Evolutionary conservation across 192 early-diverging fungal genomes (phyloP).

Genomic region (Rhizophagus prolifer): DNA sequence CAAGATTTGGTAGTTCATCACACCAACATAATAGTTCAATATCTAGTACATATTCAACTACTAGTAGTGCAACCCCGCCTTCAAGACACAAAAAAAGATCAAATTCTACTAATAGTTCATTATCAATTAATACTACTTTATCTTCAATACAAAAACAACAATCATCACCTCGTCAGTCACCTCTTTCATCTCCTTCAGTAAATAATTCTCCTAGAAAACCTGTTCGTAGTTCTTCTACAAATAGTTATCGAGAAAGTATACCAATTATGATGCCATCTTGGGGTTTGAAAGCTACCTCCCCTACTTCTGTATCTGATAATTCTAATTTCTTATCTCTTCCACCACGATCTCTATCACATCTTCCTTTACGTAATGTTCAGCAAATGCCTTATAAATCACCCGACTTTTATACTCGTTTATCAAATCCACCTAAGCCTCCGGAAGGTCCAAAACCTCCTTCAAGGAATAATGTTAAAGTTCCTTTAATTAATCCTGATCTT

Average conservation of each 20-base stretch:
- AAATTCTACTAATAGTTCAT: not conserved
- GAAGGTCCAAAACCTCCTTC: not conserved
- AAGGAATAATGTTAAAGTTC: not conserved
- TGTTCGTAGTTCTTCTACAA: not conserved
- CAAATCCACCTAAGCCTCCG: not conserved
- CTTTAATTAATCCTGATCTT: not conserved
- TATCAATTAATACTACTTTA: not conserved
- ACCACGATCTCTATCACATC: not conserved
- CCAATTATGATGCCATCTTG: conserved; percentile 4
- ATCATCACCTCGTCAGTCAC: not conserved
- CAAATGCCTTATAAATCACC: not conserved
- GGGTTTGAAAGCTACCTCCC: not conserved
- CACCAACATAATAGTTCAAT: not conserved
- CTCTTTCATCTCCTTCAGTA: not conserved
- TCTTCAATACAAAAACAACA: not conserved
- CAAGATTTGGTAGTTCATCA: not conserved
- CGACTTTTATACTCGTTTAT: not conserved
- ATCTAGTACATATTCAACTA: not conserved
- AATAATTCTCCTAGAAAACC: not conserved
- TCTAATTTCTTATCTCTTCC: not conserved
- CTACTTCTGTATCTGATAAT: not conserved
- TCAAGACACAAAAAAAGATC: not conserved
- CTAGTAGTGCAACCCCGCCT: not conserved
- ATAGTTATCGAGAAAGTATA: not conserved
- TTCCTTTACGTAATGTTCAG: not conserved